phyloP scores from a whole-genome alignment of 2,329 filamentous ascomycete genomes.

The Calonectria fujianensis region DNA sequence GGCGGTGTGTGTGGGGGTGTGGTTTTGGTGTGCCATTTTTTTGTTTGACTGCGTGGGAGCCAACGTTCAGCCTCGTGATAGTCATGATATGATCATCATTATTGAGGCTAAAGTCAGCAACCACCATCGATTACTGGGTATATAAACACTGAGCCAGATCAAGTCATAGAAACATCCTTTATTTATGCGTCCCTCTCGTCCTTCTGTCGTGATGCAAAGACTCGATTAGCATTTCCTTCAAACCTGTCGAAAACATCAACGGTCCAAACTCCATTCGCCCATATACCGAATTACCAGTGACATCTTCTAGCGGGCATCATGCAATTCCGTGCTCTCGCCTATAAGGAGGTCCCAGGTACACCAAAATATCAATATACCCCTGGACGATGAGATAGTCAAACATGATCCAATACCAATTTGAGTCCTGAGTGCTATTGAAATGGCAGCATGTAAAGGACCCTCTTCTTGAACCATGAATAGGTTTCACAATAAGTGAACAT shows the following conservation, averaged over 20 bases:
- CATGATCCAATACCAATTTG: not conserved
- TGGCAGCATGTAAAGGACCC: not conserved
- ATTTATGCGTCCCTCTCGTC: not conserved
- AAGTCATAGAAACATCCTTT: not conserved
- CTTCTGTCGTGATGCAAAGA: not conserved
- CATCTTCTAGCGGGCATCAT: not conserved
- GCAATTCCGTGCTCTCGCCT: not conserved
- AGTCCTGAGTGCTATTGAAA: not conserved
- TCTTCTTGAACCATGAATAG: not conserved
- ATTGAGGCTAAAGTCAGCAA: not conserved
- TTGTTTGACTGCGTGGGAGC: no score
- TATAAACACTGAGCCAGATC: not conserved
- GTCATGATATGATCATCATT: not conserved
- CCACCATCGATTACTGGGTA: not conserved
- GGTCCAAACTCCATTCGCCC: not conserved
- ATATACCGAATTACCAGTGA: not conserved
- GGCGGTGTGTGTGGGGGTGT: no score
- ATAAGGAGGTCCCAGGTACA: not conserved
- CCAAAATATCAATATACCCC: not conserved
- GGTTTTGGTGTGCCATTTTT: no score
- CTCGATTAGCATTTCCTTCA: not conserved
- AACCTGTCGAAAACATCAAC: not conserved
- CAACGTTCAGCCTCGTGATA: slow-evolving; percentile 26
- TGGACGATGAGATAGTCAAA: not conserved
- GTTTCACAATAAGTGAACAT: not conserved